Conservation (phyloP, 768 basidiomycete species). For the Tricholoma sp. region DNA sequence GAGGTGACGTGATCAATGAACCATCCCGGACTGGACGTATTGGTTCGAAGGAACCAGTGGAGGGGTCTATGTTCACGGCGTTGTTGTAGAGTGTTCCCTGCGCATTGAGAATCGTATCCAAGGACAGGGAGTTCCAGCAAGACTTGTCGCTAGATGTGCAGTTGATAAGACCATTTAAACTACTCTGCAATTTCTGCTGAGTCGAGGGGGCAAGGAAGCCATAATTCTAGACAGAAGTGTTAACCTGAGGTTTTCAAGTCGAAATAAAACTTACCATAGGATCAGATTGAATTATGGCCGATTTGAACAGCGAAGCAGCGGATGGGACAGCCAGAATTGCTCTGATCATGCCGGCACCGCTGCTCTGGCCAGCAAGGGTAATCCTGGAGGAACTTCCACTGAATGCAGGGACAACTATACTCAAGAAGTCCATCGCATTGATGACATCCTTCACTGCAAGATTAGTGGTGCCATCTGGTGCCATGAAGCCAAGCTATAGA, state of each 20-base stretch:
- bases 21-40: constrained; percentile 68
- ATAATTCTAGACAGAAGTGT: constrained; percentile 45
- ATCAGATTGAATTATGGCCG: constrained; percentile 81
- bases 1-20: constrained; percentile 59
- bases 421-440: constrained; percentile 59
- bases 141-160: constrained; percentile 41
- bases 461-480: constrained; percentile 67
- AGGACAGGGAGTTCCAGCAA: constrained; percentile 48
- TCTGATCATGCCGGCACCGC: constrained; percentile 74
- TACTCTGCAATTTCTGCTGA: constrained; percentile 48
- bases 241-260: neutral
- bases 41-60: constrained; percentile 50
- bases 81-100: constrained; percentile 41
- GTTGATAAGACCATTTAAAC: constrained; percentile 42
- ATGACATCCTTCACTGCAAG: constrained; percentile 68
- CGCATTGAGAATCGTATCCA: constrained; percentile 48
- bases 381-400: constrained; percentile 63
- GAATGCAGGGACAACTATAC: constrained; percentile 52
- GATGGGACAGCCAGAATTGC: constrained; percentile 71
- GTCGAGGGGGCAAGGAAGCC: constrained; percentile 57
- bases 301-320: constrained; percentile 66
- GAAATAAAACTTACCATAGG: constrained; percentile 56
- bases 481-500: constrained; percentile 65
- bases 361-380: constrained; percentile 79
- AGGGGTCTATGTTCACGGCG: constrained; percentile 42